Conservation (phyloP, 306 rosid genomes). For the Castanea sativa region DNA sequence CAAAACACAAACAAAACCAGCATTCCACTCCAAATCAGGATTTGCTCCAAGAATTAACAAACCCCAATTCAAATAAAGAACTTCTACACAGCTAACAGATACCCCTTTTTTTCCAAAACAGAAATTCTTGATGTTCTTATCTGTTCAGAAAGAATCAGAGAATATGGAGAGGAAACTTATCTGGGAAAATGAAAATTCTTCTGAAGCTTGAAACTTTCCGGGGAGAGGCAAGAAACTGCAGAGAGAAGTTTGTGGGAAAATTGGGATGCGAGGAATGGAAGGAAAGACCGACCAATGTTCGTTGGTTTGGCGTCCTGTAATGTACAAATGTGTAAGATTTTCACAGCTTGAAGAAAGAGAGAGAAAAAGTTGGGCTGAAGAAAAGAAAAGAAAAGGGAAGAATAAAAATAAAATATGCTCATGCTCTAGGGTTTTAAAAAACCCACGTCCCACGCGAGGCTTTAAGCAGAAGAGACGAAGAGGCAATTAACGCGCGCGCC, state of each 20-base stretch:
- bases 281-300: slow-evolving; percentile 23
- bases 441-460: too few relatives aligned
- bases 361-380: too few relatives aligned
- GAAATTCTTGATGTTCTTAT: neutral
- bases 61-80: slow-evolving; percentile 47
- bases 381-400: too few relatives aligned
- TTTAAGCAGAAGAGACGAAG: too few relatives aligned
- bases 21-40: slow-evolving; percentile 41
- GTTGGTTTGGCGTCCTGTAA: slow-evolving; percentile 21
- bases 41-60: slow-evolving; percentile 32
- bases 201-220: slow-evolving; percentile 29
- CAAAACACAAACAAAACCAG: slow-evolving; percentile 13
- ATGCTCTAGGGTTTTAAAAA: too few relatives aligned
- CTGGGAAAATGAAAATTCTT: slow-evolving; percentile 25
- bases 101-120: neutral
- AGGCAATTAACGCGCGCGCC: too few relatives aligned
- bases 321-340: slow-evolving; percentile 8
- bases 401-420: too few relatives aligned
- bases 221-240: slow-evolving; percentile 15
- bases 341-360: slow-evolving; percentile 31
- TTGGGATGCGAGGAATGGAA: slow-evolving; percentile 24
- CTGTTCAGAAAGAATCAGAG: neutral
- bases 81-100: slow-evolving; percentile 18
- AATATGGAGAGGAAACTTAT: slow-evolving; percentile 40
- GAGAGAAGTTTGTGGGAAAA: neutral